Evolutionary conservation across 352 stramenopile genomes (phyloP), one percentile per base, ranked within the genome.

Genomic region (Blastocystis sp.): DNA sequence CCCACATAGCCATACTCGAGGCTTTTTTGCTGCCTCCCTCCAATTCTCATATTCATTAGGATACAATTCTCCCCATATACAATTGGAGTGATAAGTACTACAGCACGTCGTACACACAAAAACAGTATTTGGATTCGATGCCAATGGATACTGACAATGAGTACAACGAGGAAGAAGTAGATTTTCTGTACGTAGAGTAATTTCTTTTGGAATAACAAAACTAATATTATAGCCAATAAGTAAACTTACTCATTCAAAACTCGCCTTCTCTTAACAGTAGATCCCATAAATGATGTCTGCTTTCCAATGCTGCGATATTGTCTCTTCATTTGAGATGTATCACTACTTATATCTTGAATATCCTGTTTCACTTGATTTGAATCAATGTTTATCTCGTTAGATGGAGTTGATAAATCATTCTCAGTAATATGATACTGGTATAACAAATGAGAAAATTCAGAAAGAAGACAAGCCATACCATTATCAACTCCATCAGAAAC

Each of bases 1-100:
- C 1, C 47, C 73, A 43, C 73, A 85, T 7, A 85, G 0, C 73
- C 73, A 85, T 55, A 24, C 18, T 13, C 66, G 66, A 59, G 50
- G 50, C 13, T 13, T n/a, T 2, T 55, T 37, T 11, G 18, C 8
- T 13, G 4, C 39, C 39, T 54, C 26, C 5, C 34, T 39, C 66
- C 66, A 78, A 13, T 53, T 34, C n/a, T 20, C 56, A 20, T 16
- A 37, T 53, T 78, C 50, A 7, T 24, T 24, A 16, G 53, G 20
- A 45, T 85, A 85, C 20, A 85, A 85, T 8, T 64, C 54, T 20
- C 73, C 73, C 73, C 73, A 85, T 9, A 85, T 85, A 55, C 73
- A 85, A 4, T 43, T n/a, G 2, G 24, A 39, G 26, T 85, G 73
- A 53, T 69, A 65, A 1, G 54, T n/a, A 20, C 34, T n/a, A 45